Percentiles rank a stretch among this genome's conserved stretches.
Evolutionary conservation across 768 basidiomycete species (phyloP).

Genomic region (Sarcomyxa edulis): DNA sequence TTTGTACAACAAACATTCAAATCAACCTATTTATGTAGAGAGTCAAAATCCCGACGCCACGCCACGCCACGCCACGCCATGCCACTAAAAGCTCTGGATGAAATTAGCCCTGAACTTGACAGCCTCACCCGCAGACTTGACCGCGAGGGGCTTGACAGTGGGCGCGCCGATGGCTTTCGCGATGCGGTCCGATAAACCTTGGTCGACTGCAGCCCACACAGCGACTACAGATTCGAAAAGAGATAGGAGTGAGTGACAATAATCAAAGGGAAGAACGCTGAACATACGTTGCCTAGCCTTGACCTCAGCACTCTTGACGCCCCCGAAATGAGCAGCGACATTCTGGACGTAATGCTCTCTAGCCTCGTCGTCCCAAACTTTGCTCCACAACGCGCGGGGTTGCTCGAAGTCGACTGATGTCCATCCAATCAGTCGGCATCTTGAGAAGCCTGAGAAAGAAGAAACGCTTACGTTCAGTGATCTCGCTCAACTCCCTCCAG

Average conservation of each 20-base stretch:
- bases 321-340: conserved; percentile 55
- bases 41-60: too few species aligned
- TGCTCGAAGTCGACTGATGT: conserved; percentile 77
- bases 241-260: not conserved
- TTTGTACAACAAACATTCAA: too few species aligned
- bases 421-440: not conserved
- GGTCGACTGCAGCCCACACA: conserved; percentile 77
- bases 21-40: too few species aligned
- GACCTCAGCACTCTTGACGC: conserved; percentile 55
- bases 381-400: conserved; percentile 63
- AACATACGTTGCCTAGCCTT: conserved; percentile 63
- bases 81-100: too few species aligned
- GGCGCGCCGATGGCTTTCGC: conserved; percentile 67
- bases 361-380: conserved; percentile 60
- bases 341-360: conserved; percentile 63
- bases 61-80: too few species aligned
- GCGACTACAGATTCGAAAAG: conserved; percentile 41
- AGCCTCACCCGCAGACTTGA: conserved; percentile 56
- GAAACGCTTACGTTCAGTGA: conserved; percentile 68
- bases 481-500: conserved; percentile 60
- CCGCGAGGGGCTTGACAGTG: conserved; percentile 51
- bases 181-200: conserved; percentile 68
- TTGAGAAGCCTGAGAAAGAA: not conserved
- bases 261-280: not conserved
- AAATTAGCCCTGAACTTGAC: conserved; percentile 36